phyloP scores from a whole-genome alignment of 2,329 filamentous ascomycete genomes.

The Annulohypoxylon truncatum region DNA sequence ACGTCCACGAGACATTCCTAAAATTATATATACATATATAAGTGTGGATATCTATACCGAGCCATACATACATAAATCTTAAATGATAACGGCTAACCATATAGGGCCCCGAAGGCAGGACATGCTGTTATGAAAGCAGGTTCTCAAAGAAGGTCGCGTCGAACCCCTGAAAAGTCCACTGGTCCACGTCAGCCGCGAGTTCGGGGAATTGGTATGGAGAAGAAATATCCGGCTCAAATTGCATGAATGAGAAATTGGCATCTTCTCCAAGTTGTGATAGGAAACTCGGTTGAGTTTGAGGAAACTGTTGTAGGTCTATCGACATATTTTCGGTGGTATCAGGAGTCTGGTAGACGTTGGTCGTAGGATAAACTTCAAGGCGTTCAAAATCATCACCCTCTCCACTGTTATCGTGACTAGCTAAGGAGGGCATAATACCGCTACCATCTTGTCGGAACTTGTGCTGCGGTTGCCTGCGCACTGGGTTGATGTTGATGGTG shows the following conservation, averaged over 20 bases:
- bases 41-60: constrained; percentile 6
- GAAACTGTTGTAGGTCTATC: constrained; percentile 27
- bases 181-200: constrained; percentile 50
- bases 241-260: constrained; percentile 38
- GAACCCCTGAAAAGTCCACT: constrained; percentile 57
- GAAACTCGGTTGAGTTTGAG: constrained; percentile 15
- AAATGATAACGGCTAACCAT: not conserved
- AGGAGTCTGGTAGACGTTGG: not conserved
- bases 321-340: not conserved
- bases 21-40: constrained; percentile 37
- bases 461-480: constrained; percentile 21
- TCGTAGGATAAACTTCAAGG: not conserved
- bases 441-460: not conserved
- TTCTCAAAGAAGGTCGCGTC: constrained; percentile 50
- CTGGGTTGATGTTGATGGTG: constrained; percentile 57
- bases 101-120: not conserved
- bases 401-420: not conserved
- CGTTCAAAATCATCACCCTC: not conserved
- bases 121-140: constrained; percentile 31
- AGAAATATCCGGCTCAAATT: constrained; percentile 42
- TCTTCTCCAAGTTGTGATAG: constrained; percentile 22
- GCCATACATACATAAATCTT: not conserved
- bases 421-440: not conserved
- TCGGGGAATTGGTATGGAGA: constrained; percentile 43
- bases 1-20: constrained; percentile 7